These are phyloP conservation scores for Gracilaria gracilis DNA, from an alignment of 23 red algal species.

Conservation along the genomic window DNA sequence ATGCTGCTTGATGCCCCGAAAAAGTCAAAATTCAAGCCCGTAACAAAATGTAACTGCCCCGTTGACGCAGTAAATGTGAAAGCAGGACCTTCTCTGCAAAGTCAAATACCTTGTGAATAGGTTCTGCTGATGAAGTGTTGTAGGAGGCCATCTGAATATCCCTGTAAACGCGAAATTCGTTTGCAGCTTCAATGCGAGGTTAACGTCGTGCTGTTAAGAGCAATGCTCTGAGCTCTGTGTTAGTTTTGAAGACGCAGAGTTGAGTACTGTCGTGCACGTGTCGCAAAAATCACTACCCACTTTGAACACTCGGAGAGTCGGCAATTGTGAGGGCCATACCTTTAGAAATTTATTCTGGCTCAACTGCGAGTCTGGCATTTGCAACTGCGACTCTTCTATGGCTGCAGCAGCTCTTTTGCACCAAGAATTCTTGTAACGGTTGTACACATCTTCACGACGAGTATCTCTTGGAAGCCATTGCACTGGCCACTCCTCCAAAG, in stretches of 20 bases:
- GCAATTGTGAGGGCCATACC: constrained; percentile 3
- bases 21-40: constrained; percentile 39
- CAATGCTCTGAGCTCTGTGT: background rate
- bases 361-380: background rate
- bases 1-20: constrained; percentile 33
- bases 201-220: background rate
- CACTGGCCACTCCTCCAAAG: constrained; percentile 5
- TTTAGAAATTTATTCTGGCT: background rate
- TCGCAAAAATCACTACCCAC: constrained; percentile 47
- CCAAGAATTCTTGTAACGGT: constrained; percentile 5
- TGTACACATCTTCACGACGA: constrained; percentile 14
- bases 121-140: background rate
- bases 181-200: background rate
- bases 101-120: constrained; percentile 52
- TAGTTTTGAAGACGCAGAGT: background rate
- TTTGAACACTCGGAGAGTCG: constrained; percentile 18
- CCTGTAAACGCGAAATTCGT: constrained; percentile 2
- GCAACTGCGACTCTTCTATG: background rate
- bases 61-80: background rate
- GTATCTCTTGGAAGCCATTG: constrained; percentile 25
- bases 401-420: background rate
- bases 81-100: background rate
- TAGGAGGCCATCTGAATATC: background rate
- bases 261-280: constrained; percentile 1
- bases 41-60: constrained; percentile 55